Evolutionary conservation across 2,329 filamentous ascomycete genomes (phyloP).

Genomic region (Diaporthe batatas): DNA sequence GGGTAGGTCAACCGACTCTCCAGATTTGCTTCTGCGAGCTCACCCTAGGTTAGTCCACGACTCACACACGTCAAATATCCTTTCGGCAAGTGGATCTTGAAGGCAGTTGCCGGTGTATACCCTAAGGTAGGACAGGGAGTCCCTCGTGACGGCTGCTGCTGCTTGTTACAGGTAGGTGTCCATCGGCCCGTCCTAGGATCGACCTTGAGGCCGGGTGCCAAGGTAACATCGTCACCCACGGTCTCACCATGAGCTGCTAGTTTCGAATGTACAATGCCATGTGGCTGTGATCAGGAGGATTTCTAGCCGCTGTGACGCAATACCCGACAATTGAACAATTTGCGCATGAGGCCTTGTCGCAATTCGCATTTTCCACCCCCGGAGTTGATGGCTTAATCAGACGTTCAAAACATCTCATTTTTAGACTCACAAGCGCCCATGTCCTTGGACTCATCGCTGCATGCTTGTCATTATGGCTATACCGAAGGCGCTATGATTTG

Average conservation of each 20-base stretch:
- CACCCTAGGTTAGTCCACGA: background rate
- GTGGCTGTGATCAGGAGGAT: constrained; percentile 1
- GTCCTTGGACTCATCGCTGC: no score
- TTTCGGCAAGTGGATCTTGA: constrained; percentile 23
- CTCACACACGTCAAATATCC: constrained; percentile 19
- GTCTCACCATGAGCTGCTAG: constrained; percentile 22
- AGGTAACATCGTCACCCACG: constrained; percentile 6
- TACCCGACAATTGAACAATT: background rate
- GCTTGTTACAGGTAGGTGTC: no score
- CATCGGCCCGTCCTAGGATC: background rate
- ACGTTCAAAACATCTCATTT: background rate
- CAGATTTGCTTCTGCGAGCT: background rate
- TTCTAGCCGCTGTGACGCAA: constrained; percentile 3
- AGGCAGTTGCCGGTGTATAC: constrained; percentile 2
- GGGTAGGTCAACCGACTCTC: no score
- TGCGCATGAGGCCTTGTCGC: background rate
- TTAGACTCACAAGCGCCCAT: background rate
- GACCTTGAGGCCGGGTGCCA: background rate
- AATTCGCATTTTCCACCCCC: background rate
- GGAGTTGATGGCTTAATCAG: background rate
- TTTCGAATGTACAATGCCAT: constrained; percentile 25
- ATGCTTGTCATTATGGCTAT: background rate
- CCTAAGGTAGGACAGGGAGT: background rate
- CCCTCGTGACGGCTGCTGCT: background rate
- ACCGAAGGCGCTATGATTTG: background rate